phyloP scores from a whole-genome alignment of 495 filamentous ascomycete genomes.

The Podospora didyma region DNA sequence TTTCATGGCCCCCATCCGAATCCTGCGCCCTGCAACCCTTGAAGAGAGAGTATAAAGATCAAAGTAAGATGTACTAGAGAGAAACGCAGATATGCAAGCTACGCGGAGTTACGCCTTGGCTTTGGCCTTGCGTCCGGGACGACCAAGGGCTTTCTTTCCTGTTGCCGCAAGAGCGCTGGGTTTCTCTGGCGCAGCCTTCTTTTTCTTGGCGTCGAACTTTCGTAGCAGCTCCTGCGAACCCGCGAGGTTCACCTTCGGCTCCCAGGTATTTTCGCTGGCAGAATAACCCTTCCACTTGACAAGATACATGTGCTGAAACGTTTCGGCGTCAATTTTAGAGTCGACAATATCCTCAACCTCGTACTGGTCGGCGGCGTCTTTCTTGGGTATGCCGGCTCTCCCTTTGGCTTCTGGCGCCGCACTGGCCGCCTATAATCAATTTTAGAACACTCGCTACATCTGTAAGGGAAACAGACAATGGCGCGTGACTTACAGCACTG shows the following conservation, averaged over 20 bases:
- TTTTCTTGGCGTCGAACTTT: slow-evolving; percentile 25
- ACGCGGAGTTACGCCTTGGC: slow-evolving; percentile 3
- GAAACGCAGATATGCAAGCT: neutral
- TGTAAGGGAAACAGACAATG: neutral
- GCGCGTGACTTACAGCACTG: slow-evolving; percentile 8
- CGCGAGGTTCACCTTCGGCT: slow-evolving; percentile 33
- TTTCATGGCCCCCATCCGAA: neutral
- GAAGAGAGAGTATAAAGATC: neutral
- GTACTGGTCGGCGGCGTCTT: slow-evolving; percentile 17
- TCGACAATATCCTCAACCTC: slow-evolving; percentile 38
- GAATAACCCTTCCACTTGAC: slow-evolving; percentile 42
- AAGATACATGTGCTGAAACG: slow-evolving; percentile 28
- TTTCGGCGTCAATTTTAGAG: slow-evolving; percentile 26
- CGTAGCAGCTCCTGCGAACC: slow-evolving; percentile 22
- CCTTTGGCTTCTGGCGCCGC: slow-evolving; percentile 5
- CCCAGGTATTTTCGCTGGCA: slow-evolving; percentile 37
- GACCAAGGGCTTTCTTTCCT: slow-evolving; percentile 9
- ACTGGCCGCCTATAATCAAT: neutral
- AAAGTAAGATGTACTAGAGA: neutral
- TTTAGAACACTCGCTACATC: slow-evolving; percentile 3
- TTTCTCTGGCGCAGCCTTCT: slow-evolving; percentile 9
- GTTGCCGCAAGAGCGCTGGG: slow-evolving; percentile 10
- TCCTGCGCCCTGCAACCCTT: neutral
- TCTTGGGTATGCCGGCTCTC: slow-evolving; percentile 16
- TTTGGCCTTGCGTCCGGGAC: slow-evolving; percentile 6